These are phyloP conservation scores for Lizonia empirigonia DNA, from an alignment of 2,329 filamentous ascomycete species.

Conservation along the genomic window DNA sequence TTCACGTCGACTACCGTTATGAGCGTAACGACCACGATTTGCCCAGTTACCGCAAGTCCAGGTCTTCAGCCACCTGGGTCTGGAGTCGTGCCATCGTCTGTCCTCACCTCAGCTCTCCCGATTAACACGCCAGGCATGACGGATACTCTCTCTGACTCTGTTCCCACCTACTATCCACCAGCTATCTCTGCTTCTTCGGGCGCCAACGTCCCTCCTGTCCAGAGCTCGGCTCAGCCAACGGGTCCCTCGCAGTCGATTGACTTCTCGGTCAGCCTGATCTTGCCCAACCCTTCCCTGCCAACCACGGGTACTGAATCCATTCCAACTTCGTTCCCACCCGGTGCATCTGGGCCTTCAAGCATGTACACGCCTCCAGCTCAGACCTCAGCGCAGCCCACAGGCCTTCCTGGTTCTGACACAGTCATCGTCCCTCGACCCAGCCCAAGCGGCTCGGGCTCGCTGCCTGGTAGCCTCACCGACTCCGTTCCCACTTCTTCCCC, in stretches of 20 bases:
- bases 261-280: constrained; percentile 6
- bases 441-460: background rate
- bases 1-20: constrained; percentile 48
- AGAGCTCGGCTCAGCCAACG: constrained; percentile 14
- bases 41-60: constrained; percentile 35
- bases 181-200: background rate
- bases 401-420: background rate
- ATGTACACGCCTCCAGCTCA: background rate
- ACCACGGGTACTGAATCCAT: background rate
- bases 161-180: constrained; percentile 14
- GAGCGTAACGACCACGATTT: constrained; percentile 51
- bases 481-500: constrained; percentile 18
- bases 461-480: constrained; percentile 8
- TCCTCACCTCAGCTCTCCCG: constrained; percentile 13
- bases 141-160: constrained; percentile 14
- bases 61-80: constrained; percentile 17
- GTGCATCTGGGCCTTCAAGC: background rate
- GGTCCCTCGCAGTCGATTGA: background rate
- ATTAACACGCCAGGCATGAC: constrained; percentile 6
- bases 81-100: constrained; percentile 8
- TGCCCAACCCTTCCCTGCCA: constrained; percentile 6
- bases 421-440: constrained; percentile 1
- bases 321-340: background rate
- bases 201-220: constrained; percentile 9
- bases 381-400: constrained; percentile 2